Percentiles rank a stretch among this genome's conserved stretches.
Evolutionary conservation across 495 filamentous ascomycete species (phyloP).

Genomic region (Hypoxylon rickii): DNA sequence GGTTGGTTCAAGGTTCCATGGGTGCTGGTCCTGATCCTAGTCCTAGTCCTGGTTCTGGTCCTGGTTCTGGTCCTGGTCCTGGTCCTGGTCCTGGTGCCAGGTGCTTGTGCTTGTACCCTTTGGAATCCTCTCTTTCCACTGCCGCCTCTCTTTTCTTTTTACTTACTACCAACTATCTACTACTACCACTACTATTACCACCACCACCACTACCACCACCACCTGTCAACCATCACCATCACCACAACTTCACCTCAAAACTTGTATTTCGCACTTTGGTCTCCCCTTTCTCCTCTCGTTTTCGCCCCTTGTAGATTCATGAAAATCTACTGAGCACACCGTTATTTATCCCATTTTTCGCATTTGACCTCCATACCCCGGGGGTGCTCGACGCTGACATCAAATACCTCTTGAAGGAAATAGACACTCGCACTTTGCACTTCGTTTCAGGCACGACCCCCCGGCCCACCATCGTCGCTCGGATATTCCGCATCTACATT

Average conservation of each 20-base stretch:
- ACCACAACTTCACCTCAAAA: constrained; percentile 9
- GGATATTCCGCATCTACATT: constrained; percentile 1
- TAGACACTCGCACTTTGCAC: too few species aligned
- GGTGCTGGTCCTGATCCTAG: background rate
- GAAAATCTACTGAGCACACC: background rate
- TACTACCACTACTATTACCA: too few species aligned
- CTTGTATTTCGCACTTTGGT: constrained; percentile 1
- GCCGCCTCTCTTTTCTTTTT: constrained; percentile 15
- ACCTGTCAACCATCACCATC: constrained; percentile 1
- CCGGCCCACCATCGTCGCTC: constrained; percentile 2
- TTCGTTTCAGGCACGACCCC: constrained; percentile 6
- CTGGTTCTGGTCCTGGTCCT: background rate
- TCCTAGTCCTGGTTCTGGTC: background rate
- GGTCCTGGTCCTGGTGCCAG: background rate
- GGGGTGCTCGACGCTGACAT: background rate
- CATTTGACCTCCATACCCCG: background rate
- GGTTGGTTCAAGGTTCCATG: too few species aligned
- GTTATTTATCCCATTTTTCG: background rate
- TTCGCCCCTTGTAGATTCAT: background rate
- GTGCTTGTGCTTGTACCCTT: constrained; percentile 3
- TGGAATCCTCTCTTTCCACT: constrained; percentile 33
- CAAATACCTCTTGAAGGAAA: too few species aligned
- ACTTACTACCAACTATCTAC: background rate
- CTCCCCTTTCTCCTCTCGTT: background rate
- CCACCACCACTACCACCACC: constrained; percentile 11